These are phyloP conservation scores for Excoecaria cochinchinensis DNA, from an alignment of 345 rosid species.

Conservation along the genomic window DNA sequence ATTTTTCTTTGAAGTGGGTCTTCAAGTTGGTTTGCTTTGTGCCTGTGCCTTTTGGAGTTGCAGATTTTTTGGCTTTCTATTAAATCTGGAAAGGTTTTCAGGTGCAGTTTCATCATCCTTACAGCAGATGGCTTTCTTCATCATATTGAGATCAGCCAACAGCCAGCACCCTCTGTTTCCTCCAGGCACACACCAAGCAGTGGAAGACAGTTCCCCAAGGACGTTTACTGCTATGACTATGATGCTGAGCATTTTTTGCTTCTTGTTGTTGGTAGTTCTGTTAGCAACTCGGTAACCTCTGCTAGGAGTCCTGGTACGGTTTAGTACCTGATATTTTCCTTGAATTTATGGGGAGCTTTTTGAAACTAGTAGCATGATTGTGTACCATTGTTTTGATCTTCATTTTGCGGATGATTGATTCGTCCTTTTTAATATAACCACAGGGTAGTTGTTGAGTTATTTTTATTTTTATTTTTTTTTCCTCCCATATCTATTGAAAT, in stretches of 20 bases:
- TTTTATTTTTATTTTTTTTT: neutral
- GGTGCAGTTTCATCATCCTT: conserved; percentile 67
- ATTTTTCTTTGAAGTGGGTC: neutral
- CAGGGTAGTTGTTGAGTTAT: neutral
- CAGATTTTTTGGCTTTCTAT: conserved; percentile 5
- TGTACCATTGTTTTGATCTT: neutral
- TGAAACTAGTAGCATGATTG: conserved; percentile 8
- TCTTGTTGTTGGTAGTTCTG: conserved; percentile 54
- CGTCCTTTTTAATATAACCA: neutral
- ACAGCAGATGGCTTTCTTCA: conserved; percentile 74
- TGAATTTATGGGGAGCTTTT: neutral
- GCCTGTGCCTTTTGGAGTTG: conserved; percentile 7
- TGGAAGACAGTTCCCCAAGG: conserved; percentile 55
- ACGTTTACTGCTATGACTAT: conserved; percentile 75
- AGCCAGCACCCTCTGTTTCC: conserved; percentile 59
- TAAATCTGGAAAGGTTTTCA: conserved; percentile 37
- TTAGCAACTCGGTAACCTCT: conserved; percentile 34
- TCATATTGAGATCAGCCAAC: conserved; percentile 64
- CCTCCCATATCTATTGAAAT: neutral
- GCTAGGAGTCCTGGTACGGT: conserved; percentile 57
- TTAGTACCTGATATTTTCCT: conserved; percentile 20
- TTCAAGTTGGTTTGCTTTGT: neutral
- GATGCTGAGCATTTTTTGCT: conserved; percentile 59
- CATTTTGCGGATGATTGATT: neutral
- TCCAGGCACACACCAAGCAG: conserved; percentile 37